Evolutionary conservation across 2,329 filamentous ascomycete species (phyloP), one percentile per base, ranked within the genome.

Genomic region (Fusarium decemcellulare): DNA sequence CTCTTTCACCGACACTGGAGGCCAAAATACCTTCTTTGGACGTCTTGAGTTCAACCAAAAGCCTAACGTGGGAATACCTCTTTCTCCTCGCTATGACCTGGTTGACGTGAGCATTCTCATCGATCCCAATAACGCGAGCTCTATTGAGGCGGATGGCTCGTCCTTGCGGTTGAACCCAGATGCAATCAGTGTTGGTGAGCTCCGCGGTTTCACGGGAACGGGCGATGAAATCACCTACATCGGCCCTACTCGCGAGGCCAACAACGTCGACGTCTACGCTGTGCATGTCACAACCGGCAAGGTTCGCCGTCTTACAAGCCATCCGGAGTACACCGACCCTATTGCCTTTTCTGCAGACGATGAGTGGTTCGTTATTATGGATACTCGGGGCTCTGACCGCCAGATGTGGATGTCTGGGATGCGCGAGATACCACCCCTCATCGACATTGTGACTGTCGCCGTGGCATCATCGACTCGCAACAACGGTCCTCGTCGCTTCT

Each of bases 181-280:
- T 27, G 40, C 60, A 4, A 62, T 62, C n/a, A 42, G n/a, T 4
- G 76, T 84, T 0, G 83, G 83, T 7, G 83, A 86, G 72, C 73
- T 84, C 1, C 80, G 83, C 11, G 82, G 83, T 8, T 85, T 84
- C 65, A 81, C 65, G 10, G 82, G 82, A 8, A 75, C 72, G 4
- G 82, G 83, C 1, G 72, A 76, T 8, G 81, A 84, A 62, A 74
- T 83, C 15, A 78, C 76, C 0, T 84, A 84, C 68, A 72, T 85
- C 8, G 82, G 82, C 2, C 74, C 73, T 51, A 71, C 81, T 1
- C 54, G 53, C 8, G 82, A 86, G 68, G 81, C 82, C 1, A 79
- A 71, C 65, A 86, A 84, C 52, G 81, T 84, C 60, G 83, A 85
- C 61, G 66, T 84, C 8, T 84, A 80, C 57, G 82, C 82, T 4